Percentiles rank a stretch among this genome's conserved stretches.
Conservation (phyloP, 441 rosid species). For the Populus trichocarpa region DNA sequence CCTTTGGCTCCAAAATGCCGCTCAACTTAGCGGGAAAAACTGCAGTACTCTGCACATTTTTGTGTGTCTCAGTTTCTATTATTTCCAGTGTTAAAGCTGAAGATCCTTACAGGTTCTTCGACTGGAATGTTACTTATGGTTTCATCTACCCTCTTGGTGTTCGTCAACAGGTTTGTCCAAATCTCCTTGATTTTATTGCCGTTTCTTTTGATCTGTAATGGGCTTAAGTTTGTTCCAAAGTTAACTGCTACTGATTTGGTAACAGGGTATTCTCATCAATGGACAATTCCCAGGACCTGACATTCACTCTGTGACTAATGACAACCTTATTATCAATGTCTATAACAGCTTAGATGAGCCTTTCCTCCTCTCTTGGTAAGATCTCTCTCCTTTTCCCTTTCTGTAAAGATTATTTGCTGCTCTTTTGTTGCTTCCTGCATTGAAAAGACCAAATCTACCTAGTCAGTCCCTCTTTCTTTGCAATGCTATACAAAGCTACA, state of each 20-base stretch:
- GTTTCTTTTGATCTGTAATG: background rate
- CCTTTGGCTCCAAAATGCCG: slow-evolving; percentile 20
- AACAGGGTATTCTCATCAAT: slow-evolving; percentile 79
- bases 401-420: background rate
- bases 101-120: slow-evolving; percentile 73
- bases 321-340: slow-evolving; percentile 82
- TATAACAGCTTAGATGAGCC: slow-evolving; percentile 77
- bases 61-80: slow-evolving; percentile 27
- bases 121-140: slow-evolving; percentile 83
- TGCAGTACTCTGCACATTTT: slow-evolving; percentile 8
- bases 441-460: slow-evolving; percentile 12
- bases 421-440: background rate
- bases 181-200: background rate
- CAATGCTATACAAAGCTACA: background rate
- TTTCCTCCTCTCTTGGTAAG: slow-evolving; percentile 76
- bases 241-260: background rate
- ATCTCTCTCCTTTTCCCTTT: slow-evolving; percentile 2
- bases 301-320: slow-evolving; percentile 76
- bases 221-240: background rate
- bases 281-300: slow-evolving; percentile 98
- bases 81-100: slow-evolving; percentile 46
- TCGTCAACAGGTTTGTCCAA: slow-evolving; percentile 52
- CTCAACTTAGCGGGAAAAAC: slow-evolving; percentile 14
- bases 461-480: background rate
- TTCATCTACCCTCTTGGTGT: slow-evolving; percentile 73